Conservation (phyloP, 2,329 filamentous ascomycete genomes). For the Ophiostoma quercus region DNA sequence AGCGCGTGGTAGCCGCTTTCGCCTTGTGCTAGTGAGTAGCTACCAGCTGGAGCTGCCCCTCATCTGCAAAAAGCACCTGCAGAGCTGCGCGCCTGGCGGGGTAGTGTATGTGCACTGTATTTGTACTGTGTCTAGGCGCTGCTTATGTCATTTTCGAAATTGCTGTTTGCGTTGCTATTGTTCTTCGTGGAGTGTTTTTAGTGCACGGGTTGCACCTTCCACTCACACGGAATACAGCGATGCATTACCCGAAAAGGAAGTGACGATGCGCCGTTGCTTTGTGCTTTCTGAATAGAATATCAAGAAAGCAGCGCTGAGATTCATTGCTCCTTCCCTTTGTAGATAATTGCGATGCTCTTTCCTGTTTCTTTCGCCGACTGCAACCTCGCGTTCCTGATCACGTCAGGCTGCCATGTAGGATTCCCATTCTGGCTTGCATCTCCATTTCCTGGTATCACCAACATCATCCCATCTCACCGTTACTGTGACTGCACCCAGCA, state of each 20-base stretch:
- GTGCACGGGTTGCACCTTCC: neutral
- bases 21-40: neutral
- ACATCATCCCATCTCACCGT: neutral
- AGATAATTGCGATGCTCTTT: neutral
- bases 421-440: neutral
- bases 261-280: neutral
- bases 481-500: neutral
- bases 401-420: neutral
- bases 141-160: neutral
- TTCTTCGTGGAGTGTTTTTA: neutral
- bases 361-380: neutral
- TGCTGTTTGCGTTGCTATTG: neutral
- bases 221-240: neutral
- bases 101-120: neutral
- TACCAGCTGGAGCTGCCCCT: neutral
- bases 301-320: neutral
- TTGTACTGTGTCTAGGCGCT: neutral
- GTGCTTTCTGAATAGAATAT: too few species aligned
- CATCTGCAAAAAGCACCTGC: slow-evolving; percentile 7
- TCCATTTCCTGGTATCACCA: neutral
- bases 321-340: neutral
- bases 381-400: neutral
- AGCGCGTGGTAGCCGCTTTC: slow-evolving; percentile 7
- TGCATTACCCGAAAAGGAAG: neutral
- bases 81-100: neutral